Conservation (phyloP, 1,284 basidiomycete species). For the Microbotryum intermedium region DNA sequence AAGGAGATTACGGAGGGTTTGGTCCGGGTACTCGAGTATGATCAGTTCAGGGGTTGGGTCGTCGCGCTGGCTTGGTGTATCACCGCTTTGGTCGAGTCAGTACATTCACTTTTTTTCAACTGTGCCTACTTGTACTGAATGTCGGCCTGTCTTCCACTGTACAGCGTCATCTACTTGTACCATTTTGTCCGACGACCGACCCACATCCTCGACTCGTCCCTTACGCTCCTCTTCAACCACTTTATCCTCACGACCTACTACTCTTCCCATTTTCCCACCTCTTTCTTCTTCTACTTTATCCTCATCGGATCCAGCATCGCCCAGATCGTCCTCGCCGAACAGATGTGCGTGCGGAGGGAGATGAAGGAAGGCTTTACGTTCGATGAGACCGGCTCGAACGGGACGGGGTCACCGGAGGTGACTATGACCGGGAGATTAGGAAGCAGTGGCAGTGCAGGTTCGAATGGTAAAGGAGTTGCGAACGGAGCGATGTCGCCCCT, state of each 20-base stretch:
- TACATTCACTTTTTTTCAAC: slow-evolving; percentile 20
- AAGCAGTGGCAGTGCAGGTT: too few relatives aligned
- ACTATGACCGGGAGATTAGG: too few relatives aligned
- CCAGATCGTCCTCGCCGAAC: slow-evolving; percentile 76
- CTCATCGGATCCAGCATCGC: slow-evolving; percentile 60
- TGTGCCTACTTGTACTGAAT: neutral
- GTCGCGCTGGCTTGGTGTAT: slow-evolving; percentile 73
- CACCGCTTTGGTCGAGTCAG: slow-evolving; percentile 71
- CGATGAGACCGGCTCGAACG: neutral
- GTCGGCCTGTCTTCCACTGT: neutral
- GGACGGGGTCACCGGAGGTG: too few relatives aligned
- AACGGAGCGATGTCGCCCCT: too few relatives aligned
- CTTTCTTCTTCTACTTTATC: slow-evolving; percentile 79
- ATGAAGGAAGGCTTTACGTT: slow-evolving; percentile 67
- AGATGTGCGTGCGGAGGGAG: slow-evolving; percentile 79
- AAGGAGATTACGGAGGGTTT: slow-evolving; percentile 7
- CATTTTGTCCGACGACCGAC: slow-evolving; percentile 79
- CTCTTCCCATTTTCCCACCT: slow-evolving; percentile 73
- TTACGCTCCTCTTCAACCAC: slow-evolving; percentile 84
- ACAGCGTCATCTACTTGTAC: slow-evolving; percentile 78
- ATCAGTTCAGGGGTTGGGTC: slow-evolving; percentile 69
- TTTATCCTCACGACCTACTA: slow-evolving; percentile 87
- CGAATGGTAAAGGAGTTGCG: too few relatives aligned
- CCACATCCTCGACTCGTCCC: slow-evolving; percentile 84
- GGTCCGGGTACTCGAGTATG: slow-evolving; percentile 13